Evolutionary conservation across 208 protist species (phyloP), one percentile per base, ranked within the genome.

Genomic region (Naegleria gruberi): DNA sequence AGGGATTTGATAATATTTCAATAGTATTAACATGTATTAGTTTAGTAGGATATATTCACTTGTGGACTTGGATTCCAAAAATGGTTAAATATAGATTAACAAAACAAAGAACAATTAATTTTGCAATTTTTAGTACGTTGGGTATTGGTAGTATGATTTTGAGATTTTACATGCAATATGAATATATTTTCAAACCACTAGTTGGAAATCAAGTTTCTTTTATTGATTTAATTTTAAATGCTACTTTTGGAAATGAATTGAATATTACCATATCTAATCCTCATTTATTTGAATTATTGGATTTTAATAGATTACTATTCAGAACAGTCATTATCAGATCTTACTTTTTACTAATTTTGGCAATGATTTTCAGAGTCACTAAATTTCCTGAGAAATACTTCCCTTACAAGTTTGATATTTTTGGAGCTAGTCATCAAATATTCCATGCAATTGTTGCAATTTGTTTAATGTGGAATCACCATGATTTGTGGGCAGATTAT

Each of bases 71-170:
- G 82, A 55, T 87, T 41, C 41, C 82, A 17, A 30, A 40, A 19
- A 87, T 87, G 82, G 82, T 87, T 6, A 23, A 40, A 30, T 15
- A 37, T 19, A 46, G 82, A 87, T 87, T 87, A 34, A 41, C 82
- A n/a, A 87, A 87, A 23, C 82, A 51, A 87, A 87, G 82, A 87
- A 87, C 82, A 26, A 23, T 87, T 4, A 55, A 87, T 87, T 87
- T 87, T 55, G 15, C 43, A 87, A n/a, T 87, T n/a, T 87, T 45
- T 55, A 55, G 51, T 65, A 65, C 51, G 4, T 1, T 65, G 2
- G 51, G 51, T 3, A 10, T 65, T 10, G 12, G 15, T 10, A 30
- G 51, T 23, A 65, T 65, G 51, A 30, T 65, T 65, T 10, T 65
- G 51, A 65, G 51, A 65, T 23, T 65, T 4, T 65, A 30, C 30